Evolutionary conservation across 2,329 filamentous ascomycete genomes (phyloP), one percentile per base, ranked within the genome.

Genomic region (Epichloe sylvatica): DNA sequence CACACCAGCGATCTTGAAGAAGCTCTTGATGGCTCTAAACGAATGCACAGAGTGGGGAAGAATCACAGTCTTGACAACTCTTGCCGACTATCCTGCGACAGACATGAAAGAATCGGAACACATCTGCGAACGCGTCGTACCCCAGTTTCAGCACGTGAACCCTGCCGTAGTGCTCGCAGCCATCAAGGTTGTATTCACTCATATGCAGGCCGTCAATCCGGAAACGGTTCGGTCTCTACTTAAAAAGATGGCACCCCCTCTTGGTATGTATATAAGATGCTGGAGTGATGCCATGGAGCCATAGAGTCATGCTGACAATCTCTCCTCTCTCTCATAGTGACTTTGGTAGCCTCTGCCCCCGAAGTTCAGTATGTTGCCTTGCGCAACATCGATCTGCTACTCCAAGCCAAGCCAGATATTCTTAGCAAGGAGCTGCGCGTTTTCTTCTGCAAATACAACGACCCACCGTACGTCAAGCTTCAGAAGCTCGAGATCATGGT

Each of bases 401-500:
- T 98, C 92, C 92, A 98, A 67, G 92, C 94, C 58, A 91, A 96
- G 66, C 89, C 92, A 11, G 90, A 95, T 57, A 96, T 98, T 50
- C 76, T 98, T 9, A 94, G 87, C 74, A 97, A 97, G 67, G 92
- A 98, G 67, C 81, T 98, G 61, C 81, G 92, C 42, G 92, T 98
- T 8, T 98, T 98, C 72, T 98, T 98, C 72, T 98, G 92, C 83
- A 98, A 98, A 70, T 98, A 98, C 72, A 97, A 97, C 64, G 92
- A 98, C 59, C 91, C 92, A 2, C 89, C 89, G 21, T 98, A 98
- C 64, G 83, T 98, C 60, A 98, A 98, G 68, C 81, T 98, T 52
- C 86, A 95, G 64, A 98, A 98, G 64, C 78, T 98, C 46, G 92
- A 98, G 64, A 97, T 97, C 55, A 97, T 98, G 92, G 91, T 98